These are phyloP conservation scores for Geosmithia morbida DNA, from an alignment of 2,329 filamentous ascomycete genomes.

Conservation along the genomic window DNA sequence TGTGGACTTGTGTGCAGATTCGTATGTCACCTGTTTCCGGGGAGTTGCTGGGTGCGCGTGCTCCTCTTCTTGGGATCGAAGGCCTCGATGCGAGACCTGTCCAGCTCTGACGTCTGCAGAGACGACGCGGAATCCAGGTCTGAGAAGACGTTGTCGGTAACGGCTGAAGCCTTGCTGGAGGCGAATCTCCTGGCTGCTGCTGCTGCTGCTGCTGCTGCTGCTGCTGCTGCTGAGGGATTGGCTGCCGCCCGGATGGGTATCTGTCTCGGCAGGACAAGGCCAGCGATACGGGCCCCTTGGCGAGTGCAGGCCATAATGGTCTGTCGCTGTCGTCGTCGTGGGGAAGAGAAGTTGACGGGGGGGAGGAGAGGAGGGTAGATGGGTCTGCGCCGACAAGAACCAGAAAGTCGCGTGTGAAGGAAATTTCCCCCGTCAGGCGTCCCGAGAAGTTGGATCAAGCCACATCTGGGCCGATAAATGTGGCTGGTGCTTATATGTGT, in stretches of 20 bases:
- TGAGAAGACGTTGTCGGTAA: slow-evolving; percentile 14
- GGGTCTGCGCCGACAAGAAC: background rate
- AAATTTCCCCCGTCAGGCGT: slow-evolving; percentile 4
- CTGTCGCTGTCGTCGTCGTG: slow-evolving; percentile 3
- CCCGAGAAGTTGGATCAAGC: background rate
- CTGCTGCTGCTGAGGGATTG: background rate
- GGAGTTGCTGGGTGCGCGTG: slow-evolving; percentile 22
- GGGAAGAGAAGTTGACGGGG: background rate
- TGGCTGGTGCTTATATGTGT: background rate
- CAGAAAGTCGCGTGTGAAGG: slow-evolving; percentile 3
- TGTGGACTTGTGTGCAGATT: background rate
- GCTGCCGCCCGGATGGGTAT: slow-evolving; percentile 10
- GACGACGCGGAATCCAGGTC: slow-evolving; percentile 39
- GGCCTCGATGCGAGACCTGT: slow-evolving; percentile 20
- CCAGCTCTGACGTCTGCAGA: slow-evolving; percentile 25
- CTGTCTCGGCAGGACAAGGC: slow-evolving; percentile 14
- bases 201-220: background rate
- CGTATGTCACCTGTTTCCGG: slow-evolving; percentile 24
- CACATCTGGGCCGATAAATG: background rate
- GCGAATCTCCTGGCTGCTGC: slow-evolving; percentile 23
- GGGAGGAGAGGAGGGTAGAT: background rate
- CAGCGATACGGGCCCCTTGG: slow-evolving; percentile 21
- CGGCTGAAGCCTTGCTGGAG: slow-evolving; percentile 11
- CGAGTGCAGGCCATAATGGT: slow-evolving; percentile 25
- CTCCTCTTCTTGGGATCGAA: slow-evolving; percentile 23